Base-by-base conservation (phyloP, 768 basidiomycete species). In the Pholiota molesta region DNA sequence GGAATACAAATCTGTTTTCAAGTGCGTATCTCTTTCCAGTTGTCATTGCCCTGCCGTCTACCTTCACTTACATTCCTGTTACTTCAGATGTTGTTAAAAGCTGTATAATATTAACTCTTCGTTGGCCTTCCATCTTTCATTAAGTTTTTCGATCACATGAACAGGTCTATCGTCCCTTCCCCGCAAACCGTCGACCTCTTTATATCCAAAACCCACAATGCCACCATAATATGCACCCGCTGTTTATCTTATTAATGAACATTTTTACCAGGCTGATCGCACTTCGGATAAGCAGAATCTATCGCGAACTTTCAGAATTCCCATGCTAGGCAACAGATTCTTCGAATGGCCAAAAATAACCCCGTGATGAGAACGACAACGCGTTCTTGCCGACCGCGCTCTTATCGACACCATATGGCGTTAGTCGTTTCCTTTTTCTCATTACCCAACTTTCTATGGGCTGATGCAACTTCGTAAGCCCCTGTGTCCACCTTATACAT, bases 401-500 rank as follows among this genome's bases (percentile, higher is more conserved):
- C 52, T 60, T 42, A 54, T 60, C 59, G 35, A 39, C 14, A 26
- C 59, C 59, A 60, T 54, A 60, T 60, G 59, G 59, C 29, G 40
- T 60, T 40, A 31, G 10, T 21, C n/a, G n/a, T n/a, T n/a, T 17
- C 28, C 29, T 54, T 52, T 19, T 52, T 19, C 39, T 35, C 29
- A 6, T 11, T 23, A 7, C 26, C 33, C 59, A 13, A 28, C n/a
- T 29, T 44, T 54, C n/a, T 26, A 8, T 42, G 26, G 21, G 47
- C 19, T 23, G 8, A 26, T 2, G 47, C 23, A 19, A 13, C 21
- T 49, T 49, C 47, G 47, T 49, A 49, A 49, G 47, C 19, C 1
- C 6, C 5, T 19, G 42, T 6, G 42, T 6, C 14, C 35, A 37
- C 35, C 4, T 26, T 21, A 45, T 45, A 45, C 19, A 49, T 49